Percentiles rank a stretch among this genome's conserved stretches.
phyloP scores from a whole-genome alignment of 2,329 filamentous ascomycete genomes.

The Cercospora zeina region DNA sequence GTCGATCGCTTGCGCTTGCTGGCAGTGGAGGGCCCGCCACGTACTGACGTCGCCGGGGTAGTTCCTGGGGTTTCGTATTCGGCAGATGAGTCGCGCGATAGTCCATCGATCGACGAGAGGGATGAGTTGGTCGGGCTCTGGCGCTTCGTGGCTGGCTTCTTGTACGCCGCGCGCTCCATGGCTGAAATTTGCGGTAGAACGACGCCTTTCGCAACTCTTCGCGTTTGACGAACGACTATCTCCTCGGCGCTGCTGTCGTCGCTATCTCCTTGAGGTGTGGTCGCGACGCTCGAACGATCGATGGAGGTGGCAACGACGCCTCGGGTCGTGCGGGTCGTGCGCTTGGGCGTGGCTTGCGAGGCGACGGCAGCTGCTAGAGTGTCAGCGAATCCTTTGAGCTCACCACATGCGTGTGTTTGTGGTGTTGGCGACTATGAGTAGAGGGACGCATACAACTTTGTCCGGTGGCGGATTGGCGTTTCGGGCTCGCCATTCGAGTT shows the following conservation, averaged over 20 bases:
- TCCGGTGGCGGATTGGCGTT: conserved; percentile 5
- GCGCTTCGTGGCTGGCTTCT: conserved; percentile 24
- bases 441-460: conserved; percentile 11
- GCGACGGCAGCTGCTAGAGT: background rate
- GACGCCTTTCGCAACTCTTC: conserved; percentile 25
- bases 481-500: conserved; percentile 13
- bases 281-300: background rate
- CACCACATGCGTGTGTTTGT: background rate
- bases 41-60: conserved; percentile 54
- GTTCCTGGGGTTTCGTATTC: conserved; percentile 64
- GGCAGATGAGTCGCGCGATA: conserved; percentile 47
- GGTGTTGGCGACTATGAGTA: background rate
- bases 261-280: background rate
- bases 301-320: conserved; percentile 5
- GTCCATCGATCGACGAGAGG: conserved; percentile 30
- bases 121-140: conserved; percentile 30
- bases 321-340: background rate
- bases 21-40: conserved; percentile 28
- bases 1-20: conserved; percentile 40
- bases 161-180: conserved; percentile 26
- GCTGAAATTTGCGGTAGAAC: conserved; percentile 24
- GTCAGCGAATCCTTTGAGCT: background rate
- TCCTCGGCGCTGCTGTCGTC: conserved; percentile 3
- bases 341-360: background rate
- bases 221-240: conserved; percentile 1